Percentiles rank a stretch among this genome's conserved stretches.
These are phyloP conservation scores for Colletotrichum magnum DNA, from an alignment of 2,329 filamentous ascomycete species.

Conservation along the genomic window DNA sequence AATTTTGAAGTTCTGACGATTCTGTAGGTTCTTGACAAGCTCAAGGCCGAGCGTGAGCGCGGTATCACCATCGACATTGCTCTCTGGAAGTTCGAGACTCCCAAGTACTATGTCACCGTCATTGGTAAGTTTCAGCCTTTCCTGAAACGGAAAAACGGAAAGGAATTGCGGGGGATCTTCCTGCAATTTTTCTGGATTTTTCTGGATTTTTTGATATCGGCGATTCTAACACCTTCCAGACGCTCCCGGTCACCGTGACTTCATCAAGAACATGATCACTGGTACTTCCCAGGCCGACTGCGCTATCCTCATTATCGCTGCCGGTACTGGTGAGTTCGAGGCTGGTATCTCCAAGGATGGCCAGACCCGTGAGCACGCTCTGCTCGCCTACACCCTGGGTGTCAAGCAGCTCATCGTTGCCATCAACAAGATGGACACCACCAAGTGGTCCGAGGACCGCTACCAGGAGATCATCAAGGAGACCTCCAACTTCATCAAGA, in stretches of 20 bases:
- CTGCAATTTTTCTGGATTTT: background rate
- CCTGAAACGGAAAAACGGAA: background rate
- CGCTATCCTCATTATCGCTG: slow-evolving; percentile 99
- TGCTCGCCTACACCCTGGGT: slow-evolving; percentile 99
- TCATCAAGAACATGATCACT: slow-evolving; percentile 99
- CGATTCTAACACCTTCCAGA: slow-evolving; percentile 63
- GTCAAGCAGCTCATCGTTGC: slow-evolving; percentile 99
- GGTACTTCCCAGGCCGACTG: slow-evolving; percentile 99
- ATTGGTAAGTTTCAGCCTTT: slow-evolving; percentile 75
- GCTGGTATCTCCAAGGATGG: slow-evolving; percentile 99
- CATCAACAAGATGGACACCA: slow-evolving; percentile 99
- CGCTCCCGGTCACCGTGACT: slow-evolving; percentile 99
- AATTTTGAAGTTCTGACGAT: slow-evolving; percentile 43
- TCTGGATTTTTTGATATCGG: background rate
- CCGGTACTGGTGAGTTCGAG: slow-evolving; percentile 99
- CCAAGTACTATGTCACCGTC: slow-evolving; percentile 98
- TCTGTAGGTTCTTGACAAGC: slow-evolving; percentile 94
- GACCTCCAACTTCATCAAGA: slow-evolving; percentile 99
- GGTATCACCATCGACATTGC: slow-evolving; percentile 99
- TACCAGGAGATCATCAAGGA: slow-evolving; percentile 99
- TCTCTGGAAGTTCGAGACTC: slow-evolving; percentile 99
- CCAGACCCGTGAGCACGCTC: slow-evolving; percentile 99
- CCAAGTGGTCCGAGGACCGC: slow-evolving; percentile 97
- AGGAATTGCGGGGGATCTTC: background rate
- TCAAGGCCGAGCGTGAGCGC: slow-evolving; percentile 99